Conservation (phyloP, 2,329 filamentous ascomycete genomes). For the Pseudogymnoascus sp. region DNA sequence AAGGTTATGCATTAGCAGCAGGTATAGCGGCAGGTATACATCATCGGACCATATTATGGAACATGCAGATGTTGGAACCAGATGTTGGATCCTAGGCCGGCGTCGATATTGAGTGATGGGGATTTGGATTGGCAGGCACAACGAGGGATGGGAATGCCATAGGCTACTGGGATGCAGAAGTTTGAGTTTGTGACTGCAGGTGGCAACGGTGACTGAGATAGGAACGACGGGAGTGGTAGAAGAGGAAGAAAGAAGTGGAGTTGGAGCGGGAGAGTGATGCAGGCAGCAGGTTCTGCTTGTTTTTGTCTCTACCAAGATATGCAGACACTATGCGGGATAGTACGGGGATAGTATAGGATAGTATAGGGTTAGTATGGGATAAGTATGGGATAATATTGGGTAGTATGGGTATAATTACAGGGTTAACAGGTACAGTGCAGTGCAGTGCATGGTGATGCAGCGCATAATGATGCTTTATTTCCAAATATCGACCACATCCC, state of each 20-base stretch:
- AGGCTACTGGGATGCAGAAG: background rate
- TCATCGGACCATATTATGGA: background rate
- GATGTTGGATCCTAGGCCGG: background rate
- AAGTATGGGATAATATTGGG: background rate
- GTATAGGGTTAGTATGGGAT: background rate
- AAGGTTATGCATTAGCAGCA: background rate
- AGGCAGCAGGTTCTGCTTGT: background rate
- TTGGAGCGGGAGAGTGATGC: background rate
- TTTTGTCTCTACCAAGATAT: background rate
- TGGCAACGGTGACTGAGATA: background rate
- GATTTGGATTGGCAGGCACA: background rate
- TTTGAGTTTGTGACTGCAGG: background rate
- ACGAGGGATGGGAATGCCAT: background rate
- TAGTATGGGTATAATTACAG: background rate
- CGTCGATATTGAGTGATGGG: background rate
- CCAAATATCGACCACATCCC: slow-evolving; percentile 3
- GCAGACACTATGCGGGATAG: background rate
- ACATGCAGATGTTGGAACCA: background rate
- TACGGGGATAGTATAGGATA: background rate
- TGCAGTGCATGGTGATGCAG: background rate
- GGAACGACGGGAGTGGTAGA: background rate
- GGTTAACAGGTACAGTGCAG: background rate
- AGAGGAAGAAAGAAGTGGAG: background rate
- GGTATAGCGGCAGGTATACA: background rate
- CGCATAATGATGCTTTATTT: background rate